phyloP scores from a whole-genome alignment of 192 early-diverging fungal genomes.

The Backusella luteola region DNA sequence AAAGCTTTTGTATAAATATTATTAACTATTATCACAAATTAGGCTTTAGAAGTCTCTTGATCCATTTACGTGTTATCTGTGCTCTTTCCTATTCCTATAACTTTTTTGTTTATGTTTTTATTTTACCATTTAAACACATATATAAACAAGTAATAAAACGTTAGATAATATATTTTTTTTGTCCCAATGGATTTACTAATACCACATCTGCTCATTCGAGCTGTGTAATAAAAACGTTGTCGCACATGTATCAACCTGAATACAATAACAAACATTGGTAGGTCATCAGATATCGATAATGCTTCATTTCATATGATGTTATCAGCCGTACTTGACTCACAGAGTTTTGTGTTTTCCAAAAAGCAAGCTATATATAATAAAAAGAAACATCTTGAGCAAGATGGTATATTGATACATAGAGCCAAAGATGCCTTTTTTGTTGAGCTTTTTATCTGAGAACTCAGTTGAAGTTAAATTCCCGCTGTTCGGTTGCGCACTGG shows the following conservation, averaged over 20 bases:
- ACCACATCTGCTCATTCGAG: neutral
- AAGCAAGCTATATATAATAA: too few relatives aligned
- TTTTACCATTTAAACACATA: neutral
- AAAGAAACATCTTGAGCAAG: too few relatives aligned
- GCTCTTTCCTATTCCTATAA: neutral
- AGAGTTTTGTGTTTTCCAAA: neutral
- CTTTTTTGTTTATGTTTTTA: neutral
- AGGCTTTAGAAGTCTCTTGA: neutral
- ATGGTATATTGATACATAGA: too few relatives aligned
- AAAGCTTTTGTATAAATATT: neutral
- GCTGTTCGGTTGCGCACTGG: too few relatives aligned
- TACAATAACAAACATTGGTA: slow-evolving; percentile 7
- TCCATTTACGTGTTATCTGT: neutral
- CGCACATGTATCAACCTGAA: neutral
- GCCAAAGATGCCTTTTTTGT: too few relatives aligned
- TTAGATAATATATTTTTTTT: neutral
- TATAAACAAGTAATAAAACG: neutral
- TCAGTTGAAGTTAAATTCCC: too few relatives aligned
- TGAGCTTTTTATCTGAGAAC: too few relatives aligned
- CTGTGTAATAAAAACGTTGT: neutral
- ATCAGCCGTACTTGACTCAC: neutral
- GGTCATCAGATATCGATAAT: neutral
- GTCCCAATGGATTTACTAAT: neutral
- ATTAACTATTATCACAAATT: neutral
- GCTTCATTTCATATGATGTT: slow-evolving; percentile 4